These are phyloP conservation scores for Phyllachora maydis DNA, from an alignment of 2,329 filamentous ascomycete species.

Conservation along the genomic window DNA sequence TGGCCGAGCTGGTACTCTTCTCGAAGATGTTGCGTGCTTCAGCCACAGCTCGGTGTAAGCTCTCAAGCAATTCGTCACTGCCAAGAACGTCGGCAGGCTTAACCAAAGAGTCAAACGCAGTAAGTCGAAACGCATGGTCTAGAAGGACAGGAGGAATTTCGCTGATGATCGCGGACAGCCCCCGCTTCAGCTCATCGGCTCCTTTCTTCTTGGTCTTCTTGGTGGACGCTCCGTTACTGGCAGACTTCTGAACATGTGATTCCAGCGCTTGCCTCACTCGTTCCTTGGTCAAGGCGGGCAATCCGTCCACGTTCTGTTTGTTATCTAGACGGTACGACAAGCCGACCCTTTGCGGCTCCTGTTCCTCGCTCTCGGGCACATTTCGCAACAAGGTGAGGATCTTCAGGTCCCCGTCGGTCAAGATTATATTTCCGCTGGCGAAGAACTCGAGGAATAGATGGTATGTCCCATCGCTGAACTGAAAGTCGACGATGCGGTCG, in stretches of 20 bases:
- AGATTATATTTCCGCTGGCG: constrained; percentile 81
- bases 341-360: constrained; percentile 64
- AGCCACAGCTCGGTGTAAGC: constrained; percentile 45
- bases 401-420: constrained; percentile 69
- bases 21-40: constrained; percentile 51
- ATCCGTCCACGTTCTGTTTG: constrained; percentile 62
- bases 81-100: constrained; percentile 51
- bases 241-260: constrained; percentile 38
- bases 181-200: constrained; percentile 57
- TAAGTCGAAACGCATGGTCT: constrained; percentile 60
- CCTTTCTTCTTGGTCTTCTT: constrained; percentile 58
- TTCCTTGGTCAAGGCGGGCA: constrained; percentile 55
- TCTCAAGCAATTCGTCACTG: constrained; percentile 40
- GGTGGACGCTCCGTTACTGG: constrained; percentile 20
- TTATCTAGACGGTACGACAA: constrained; percentile 61
- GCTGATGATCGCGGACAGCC: constrained; percentile 64
- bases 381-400: constrained; percentile 65
- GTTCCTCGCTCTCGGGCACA: constrained; percentile 62
- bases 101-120: constrained; percentile 45
- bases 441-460: constrained; percentile 88
- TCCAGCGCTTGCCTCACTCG: constrained; percentile 49
- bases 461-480: constrained; percentile 83
- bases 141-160: constrained; percentile 77
- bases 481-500: constrained; percentile 78
- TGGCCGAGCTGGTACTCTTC: constrained; percentile 42